A percentile compares a stretch with the other conserved stretches of the same genome.
Conservation (phyloP, 768 basidiomycete genomes). For the Pisolithus microcarpus region DNA sequence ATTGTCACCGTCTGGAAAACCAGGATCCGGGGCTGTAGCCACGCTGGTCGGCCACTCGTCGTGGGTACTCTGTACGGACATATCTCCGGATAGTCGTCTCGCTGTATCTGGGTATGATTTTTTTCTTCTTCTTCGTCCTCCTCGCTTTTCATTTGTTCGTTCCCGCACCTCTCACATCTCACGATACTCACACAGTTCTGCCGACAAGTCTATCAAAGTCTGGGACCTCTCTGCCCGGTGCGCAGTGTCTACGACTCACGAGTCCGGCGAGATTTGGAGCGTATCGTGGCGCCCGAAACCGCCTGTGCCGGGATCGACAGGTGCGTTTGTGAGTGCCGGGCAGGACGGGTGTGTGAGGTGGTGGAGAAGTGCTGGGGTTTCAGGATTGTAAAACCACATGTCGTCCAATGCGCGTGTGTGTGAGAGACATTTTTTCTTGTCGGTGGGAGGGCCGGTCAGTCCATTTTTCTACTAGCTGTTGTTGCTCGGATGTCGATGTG, state of each 20-base stretch:
- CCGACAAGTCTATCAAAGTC: conserved; percentile 79
- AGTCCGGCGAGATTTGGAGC: conserved; percentile 77
- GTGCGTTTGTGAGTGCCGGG: conserved; percentile 64
- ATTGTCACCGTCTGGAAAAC: conserved; percentile 47
- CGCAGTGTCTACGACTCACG: conserved; percentile 70
- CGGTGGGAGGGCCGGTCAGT: no score
- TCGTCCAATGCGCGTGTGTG: no score
- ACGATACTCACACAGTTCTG: conserved; percentile 43
- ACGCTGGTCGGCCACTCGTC: conserved; percentile 84
- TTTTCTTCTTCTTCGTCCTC: not conserved
- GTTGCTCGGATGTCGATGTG: no score
- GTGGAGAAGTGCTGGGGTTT: conserved; percentile 66
- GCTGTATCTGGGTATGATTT: conserved; percentile 71
- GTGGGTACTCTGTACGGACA: conserved; percentile 81
- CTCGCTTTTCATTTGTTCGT: no score
- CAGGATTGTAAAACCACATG: conserved; percentile 15
- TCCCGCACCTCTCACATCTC: not conserved
- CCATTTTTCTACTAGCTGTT: no score
- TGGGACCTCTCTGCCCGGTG: conserved; percentile 77
- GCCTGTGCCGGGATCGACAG: conserved; percentile 45
- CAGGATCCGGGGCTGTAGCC: conserved; percentile 73
- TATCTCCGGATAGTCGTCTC: conserved; percentile 74
- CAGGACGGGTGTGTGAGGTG: conserved; percentile 69
- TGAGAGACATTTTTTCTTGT: no score
- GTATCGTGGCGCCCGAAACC: conserved; percentile 73